Conservation (phyloP, 345 rosid species). For the Euphorbia pulcherrima region DNA sequence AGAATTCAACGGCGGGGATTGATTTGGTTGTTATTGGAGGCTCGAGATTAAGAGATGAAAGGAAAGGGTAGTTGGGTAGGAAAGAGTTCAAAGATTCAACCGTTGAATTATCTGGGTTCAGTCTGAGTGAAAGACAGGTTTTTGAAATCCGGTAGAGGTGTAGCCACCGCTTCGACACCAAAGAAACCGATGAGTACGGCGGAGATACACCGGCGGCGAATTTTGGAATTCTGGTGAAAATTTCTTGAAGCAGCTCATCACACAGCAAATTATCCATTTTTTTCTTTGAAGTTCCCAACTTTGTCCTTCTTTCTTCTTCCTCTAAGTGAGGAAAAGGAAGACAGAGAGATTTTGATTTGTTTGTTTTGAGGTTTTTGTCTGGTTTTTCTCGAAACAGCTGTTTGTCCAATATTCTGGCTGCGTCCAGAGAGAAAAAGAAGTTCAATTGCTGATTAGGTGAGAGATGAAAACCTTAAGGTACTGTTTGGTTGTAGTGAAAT, state of each 20-base stretch:
- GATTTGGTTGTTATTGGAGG: constrained; percentile 7
- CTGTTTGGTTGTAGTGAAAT: constrained; percentile 7
- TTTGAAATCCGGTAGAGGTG: constrained; percentile 61
- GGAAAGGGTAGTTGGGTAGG: constrained; percentile 51
- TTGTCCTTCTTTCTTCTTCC: not conserved
- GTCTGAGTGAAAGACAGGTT: constrained; percentile 60
- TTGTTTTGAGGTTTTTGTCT: not conserved
- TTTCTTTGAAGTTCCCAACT: not conserved
- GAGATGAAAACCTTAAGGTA: not conserved
- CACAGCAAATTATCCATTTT: constrained; percentile 55
- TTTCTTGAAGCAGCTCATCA: constrained; percentile 78
- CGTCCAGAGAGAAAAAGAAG: not conserved
- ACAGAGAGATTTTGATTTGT: not conserved
- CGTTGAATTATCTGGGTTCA: constrained; percentile 31
- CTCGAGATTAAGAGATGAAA: constrained; percentile 53
- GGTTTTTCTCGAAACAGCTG: constrained; percentile 1
- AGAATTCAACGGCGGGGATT: constrained; percentile 11
- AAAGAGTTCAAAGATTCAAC: constrained; percentile 44
- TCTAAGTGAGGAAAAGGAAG: not conserved
- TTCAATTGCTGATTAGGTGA: constrained; percentile 5
- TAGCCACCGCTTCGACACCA: constrained; percentile 94
- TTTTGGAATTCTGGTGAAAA: constrained; percentile 46
- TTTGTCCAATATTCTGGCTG: constrained; percentile 8
- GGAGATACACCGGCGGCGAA: constrained; percentile 31
- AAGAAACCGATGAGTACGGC: constrained; percentile 39